Percentiles rank a stretch among this genome's conserved stretches.
These are phyloP conservation scores for Plasmodium sp. DNA, from an alignment of 169 alveolate species.

Conservation along the genomic window DNA sequence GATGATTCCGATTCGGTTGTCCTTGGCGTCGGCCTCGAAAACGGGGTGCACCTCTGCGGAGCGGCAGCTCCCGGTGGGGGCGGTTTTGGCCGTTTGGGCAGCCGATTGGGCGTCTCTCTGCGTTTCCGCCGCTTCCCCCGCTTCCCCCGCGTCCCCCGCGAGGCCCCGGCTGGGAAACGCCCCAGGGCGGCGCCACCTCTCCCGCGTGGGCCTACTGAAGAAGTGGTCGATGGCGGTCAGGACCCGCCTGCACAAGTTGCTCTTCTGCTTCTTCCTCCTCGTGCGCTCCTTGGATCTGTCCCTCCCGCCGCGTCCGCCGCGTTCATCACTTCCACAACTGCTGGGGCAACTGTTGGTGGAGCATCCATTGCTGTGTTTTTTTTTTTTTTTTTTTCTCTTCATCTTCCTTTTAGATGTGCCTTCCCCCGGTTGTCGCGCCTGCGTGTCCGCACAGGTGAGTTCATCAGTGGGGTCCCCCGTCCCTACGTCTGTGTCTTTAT, in stretches of 20 bases:
- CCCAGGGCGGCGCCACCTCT: background rate
- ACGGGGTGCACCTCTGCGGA: background rate
- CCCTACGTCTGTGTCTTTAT: background rate
- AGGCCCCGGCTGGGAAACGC: background rate
- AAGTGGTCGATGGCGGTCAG: background rate
- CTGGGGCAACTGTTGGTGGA: background rate
- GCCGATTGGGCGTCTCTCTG: background rate
- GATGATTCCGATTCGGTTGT: conserved; percentile 76
- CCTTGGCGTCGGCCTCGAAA: conserved; percentile 30
- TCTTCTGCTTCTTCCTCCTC: background rate
- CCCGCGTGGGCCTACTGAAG: background rate
- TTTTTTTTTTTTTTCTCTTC: background rate
- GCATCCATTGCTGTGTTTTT: background rate
- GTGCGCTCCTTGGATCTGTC: background rate
- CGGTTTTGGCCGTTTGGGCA: background rate
- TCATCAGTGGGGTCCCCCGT: conserved; percentile 5
- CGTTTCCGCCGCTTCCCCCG: background rate
- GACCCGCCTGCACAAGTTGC: background rate
- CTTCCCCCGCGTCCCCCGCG: background rate
- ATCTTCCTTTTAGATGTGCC: background rate
- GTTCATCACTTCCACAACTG: background rate
- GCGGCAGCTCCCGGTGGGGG: background rate
- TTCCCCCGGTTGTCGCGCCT: background rate
- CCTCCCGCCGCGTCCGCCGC: background rate
- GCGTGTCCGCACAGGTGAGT: background rate